Evolutionary conservation across 2,329 filamentous ascomycete genomes (phyloP).

Genomic region (Ambrosiella beaveri): DNA sequence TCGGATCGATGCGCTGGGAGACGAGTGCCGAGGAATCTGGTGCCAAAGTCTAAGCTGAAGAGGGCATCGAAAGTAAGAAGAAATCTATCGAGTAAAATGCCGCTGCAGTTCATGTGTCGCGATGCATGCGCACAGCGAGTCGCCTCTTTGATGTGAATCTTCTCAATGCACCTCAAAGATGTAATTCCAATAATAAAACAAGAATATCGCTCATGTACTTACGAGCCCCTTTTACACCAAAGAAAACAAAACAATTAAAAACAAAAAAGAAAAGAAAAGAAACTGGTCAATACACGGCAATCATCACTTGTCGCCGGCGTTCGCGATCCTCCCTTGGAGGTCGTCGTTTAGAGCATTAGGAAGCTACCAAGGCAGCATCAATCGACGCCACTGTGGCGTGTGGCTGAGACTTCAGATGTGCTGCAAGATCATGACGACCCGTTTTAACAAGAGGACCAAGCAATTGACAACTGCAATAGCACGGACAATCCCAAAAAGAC

Average conservation of each 20-base stretch:
- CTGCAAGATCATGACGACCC: background rate
- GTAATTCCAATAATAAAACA: no score
- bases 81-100: background rate
- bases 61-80: background rate
- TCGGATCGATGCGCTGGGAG: background rate
- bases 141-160: no score
- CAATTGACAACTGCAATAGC: background rate
- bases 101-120: background rate
- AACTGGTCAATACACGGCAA: no score
- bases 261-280: no score
- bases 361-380: background rate
- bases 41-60: background rate
- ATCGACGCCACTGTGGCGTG: background rate
- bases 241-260: no score
- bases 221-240: no score
- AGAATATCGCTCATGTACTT: no score
- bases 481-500: background rate
- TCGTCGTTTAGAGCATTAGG: no score
- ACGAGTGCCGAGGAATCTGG: no score
- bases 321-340: no score
- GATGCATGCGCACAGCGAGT: background rate
- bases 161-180: no score
- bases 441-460: background rate
- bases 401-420: background rate
- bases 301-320: no score